phyloP scores from a whole-genome alignment of 805 yeast species.

The Monosporozyma unispora region DNA sequence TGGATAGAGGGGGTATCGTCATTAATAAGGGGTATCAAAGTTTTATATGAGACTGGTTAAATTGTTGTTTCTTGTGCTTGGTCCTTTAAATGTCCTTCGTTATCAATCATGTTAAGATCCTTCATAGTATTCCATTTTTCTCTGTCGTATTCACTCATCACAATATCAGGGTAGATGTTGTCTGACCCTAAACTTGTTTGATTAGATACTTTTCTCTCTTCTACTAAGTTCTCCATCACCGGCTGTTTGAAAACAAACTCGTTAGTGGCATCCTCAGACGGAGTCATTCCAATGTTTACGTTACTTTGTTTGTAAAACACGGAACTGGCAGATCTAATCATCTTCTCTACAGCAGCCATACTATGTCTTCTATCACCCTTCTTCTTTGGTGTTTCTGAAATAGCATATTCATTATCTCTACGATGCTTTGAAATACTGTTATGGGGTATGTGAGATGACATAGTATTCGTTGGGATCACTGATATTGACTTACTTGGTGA shows the following conservation, averaged over 20 bases:
- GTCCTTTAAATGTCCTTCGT: conserved; percentile 3
- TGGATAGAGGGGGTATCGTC: background rate
- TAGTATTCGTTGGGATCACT: conserved; percentile 8
- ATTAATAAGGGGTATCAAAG: background rate
- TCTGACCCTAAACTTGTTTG: conserved; percentile 8
- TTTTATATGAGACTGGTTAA: background rate
- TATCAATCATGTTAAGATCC: conserved; percentile 6
- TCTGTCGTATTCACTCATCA: conserved; percentile 29
- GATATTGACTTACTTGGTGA: conserved; percentile 28
- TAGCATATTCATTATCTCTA: background rate
- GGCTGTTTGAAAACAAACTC: background rate
- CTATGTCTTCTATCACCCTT: conserved; percentile 16
- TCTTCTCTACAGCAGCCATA: conserved; percentile 6
- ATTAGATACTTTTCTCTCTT: conserved; percentile 6
- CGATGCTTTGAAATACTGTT: background rate
- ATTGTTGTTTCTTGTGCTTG: background rate
- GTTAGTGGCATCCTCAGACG: background rate
- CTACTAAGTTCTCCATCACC: background rate
- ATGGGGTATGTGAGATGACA: conserved; percentile 1
- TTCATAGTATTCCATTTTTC: conserved; percentile 27
- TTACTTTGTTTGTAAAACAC: conserved; percentile 9
- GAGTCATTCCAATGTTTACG: background rate
- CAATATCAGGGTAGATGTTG: conserved; percentile 19
- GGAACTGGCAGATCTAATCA: conserved; percentile 10
- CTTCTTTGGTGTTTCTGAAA: background rate